phyloP scores from a whole-genome alignment of 164 flowering plant genomes.

The Tetrastigma voinierianum region DNA sequence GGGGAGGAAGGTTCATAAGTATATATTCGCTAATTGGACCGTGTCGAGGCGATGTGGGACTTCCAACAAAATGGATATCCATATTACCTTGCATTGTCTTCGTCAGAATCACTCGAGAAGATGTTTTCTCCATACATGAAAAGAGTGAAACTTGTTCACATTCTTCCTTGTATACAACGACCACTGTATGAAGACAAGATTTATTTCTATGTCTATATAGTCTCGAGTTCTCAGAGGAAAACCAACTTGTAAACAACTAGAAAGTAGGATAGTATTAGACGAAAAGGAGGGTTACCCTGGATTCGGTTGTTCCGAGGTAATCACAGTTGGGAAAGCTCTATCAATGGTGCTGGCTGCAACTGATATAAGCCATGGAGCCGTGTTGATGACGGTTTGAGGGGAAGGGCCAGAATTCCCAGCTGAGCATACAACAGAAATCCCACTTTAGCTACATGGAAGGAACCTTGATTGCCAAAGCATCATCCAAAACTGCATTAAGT shows the following conservation, averaged over 20 bases:
- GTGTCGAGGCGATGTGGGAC: no score
- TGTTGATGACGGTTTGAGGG: slow-evolving; percentile 40
- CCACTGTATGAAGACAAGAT: slow-evolving; percentile 33
- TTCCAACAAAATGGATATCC: neutral
- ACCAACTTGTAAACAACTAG: neutral
- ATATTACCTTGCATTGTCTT: slow-evolving; percentile 41
- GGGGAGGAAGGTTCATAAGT: no score
- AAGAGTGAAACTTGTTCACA: slow-evolving; percentile 26
- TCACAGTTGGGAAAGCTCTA: slow-evolving; percentile 38
- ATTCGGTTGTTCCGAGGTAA: slow-evolving; percentile 40
- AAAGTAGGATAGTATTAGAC: neutral
- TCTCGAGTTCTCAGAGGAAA: neutral
- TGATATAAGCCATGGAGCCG: slow-evolving; percentile 54
- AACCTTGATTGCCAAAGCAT: slow-evolving; percentile 40
- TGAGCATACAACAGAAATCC: slow-evolving; percentile 41
- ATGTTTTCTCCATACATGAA: slow-evolving; percentile 45
- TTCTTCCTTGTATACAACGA: slow-evolving; percentile 35
- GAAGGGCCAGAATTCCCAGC: slow-evolving; percentile 53
- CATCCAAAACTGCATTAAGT: slow-evolving; percentile 31
- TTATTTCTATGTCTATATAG: neutral
- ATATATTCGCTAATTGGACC: no score
- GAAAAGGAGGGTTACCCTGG: no score
- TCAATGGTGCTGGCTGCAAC: slow-evolving; percentile 63
- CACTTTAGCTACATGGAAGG: slow-evolving; percentile 50
- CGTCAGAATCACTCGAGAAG: slow-evolving; percentile 24